Percentiles rank a stretch among this genome's conserved stretches.
Conservation (phyloP, 352 stramenopile genomes). For the Phytophthora tubulina region DNA sequence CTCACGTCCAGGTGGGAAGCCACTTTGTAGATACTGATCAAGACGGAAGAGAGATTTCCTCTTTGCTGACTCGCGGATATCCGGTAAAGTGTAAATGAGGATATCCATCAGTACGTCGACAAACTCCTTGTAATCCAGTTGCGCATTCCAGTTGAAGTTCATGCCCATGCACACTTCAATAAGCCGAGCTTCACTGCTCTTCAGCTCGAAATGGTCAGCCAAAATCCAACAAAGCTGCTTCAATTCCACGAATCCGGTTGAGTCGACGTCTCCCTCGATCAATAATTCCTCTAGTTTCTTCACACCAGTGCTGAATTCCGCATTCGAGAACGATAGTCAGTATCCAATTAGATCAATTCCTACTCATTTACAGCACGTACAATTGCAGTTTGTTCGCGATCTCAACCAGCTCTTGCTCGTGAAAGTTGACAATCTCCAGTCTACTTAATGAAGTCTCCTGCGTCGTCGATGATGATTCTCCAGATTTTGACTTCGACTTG, state of each 20-base stretch:
- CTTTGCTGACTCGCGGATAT: conserved; percentile 30
- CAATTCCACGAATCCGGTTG: conserved; percentile 59
- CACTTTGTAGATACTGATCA: conserved; percentile 53
- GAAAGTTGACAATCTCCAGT: conserved; percentile 29
- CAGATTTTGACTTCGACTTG: conserved; percentile 12
- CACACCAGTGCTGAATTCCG: conserved; percentile 42
- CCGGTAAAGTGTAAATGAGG: conserved; percentile 56
- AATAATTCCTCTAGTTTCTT: conserved; percentile 57
- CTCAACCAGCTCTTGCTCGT: conserved; percentile 59
- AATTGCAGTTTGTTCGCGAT: conserved; percentile 65
- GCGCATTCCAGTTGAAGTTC: conserved; percentile 62
- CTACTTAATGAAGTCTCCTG: background rate
- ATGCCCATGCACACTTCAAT: conserved; percentile 74
- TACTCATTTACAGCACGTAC: conserved; percentile 31
- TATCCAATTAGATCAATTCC: background rate
- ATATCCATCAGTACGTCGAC: conserved; percentile 64
- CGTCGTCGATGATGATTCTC: too few relatives aligned
- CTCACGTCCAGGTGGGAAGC: conserved; percentile 40
- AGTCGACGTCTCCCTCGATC: conserved; percentile 25
- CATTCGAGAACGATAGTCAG: background rate
- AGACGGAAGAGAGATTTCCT: conserved; percentile 33
- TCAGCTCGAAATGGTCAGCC: conserved; percentile 41
- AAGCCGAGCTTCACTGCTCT: conserved; percentile 47
- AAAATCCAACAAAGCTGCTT: conserved; percentile 63
- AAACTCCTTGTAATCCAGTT: conserved; percentile 64